Conservation (phyloP, 805 yeast species). For the Candida manassasensis region DNA sequence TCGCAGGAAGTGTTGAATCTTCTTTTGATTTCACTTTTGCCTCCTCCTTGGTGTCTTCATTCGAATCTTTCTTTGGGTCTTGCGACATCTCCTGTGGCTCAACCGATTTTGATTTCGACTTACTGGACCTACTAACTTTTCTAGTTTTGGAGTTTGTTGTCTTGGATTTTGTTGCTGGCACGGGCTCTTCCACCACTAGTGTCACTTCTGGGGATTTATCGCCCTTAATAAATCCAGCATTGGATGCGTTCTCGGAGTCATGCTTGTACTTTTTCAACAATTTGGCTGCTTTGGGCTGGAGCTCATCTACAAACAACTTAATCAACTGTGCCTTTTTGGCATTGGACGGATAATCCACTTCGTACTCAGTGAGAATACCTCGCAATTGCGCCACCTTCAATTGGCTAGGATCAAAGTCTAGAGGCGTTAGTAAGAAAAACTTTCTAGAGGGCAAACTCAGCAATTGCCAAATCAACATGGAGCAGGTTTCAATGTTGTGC, state of each 20-base stretch:
- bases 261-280: constrained; percentile 28
- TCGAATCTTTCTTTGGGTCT: constrained; percentile 3
- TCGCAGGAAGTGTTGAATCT: too few species aligned
- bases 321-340: constrained; percentile 69
- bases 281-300: constrained; percentile 45
- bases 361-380: constrained; percentile 56
- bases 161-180: background rate
- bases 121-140: constrained; percentile 3
- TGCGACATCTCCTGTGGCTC: background rate
- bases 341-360: constrained; percentile 54
- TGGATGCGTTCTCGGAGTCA: constrained; percentile 13
- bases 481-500: too few species aligned
- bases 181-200: background rate
- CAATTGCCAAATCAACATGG: too few species aligned
- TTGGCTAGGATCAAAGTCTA: constrained; percentile 54
- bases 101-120: constrained; percentile 12
- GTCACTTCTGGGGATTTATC: constrained; percentile 1
- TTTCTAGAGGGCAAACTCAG: too few species aligned
- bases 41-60: too few species aligned
- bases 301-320: constrained; percentile 49
- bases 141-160: constrained; percentile 1
- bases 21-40: too few species aligned
- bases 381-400: constrained; percentile 69
- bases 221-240: constrained; percentile 17
- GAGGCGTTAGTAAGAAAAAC: constrained; percentile 5